Evolutionary conservation across 2,329 filamentous ascomycete genomes (phyloP), one percentile per base, ranked within the genome.

Genomic region (Hypoxylon sp.): DNA sequence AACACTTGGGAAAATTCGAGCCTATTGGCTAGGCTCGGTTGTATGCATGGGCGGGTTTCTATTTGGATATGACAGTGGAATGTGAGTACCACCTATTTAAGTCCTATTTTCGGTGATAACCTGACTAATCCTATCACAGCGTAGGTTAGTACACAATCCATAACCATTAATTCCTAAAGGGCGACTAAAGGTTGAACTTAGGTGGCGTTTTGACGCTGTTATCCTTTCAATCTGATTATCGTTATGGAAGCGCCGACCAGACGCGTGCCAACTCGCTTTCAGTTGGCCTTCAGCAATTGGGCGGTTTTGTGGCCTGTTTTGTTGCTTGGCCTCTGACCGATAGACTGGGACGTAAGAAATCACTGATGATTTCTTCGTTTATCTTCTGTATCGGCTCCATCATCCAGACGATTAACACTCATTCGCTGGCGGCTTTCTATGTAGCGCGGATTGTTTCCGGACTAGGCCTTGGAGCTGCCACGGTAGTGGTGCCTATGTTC

Each of bases 11-110:
- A 73, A 67, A 43, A 57, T 77, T 23, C 69, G 78, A 47, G 76
- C 77, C 20, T 82, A 80, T 62, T 81, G 74, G 72, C 71, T 82
- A 7, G 77, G 76, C 2, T 68, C 69, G 1, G 74, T 81, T 3
- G 74, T 80, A 8, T 82, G 77, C 57, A 75, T 78, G 56, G 78
- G 77, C 5, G 78, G 78, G 1, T 77, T 78, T 55, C 61, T 77
- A 1, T 74, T 77, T 42, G 74, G 73, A 26, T 77, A 76, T 57
- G 73, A 76, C 54, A 69, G 66, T 42, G 73, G 74, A 48, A 75
- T 75, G 54, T 67, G 37, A 64, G 66, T 63, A 26, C 55, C 9
- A 27, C 21, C 9, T 19, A 12, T 3, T 7, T 20, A 19, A 6
- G 5, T 8, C 8, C 16, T 23, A 3, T 13, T 31, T 43, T 57